Evolutionary conservation across 1,284 basidiomycete genomes (phyloP), one percentile per base, ranked within the genome.

Genomic region (Trichosporon sp.): DNA sequence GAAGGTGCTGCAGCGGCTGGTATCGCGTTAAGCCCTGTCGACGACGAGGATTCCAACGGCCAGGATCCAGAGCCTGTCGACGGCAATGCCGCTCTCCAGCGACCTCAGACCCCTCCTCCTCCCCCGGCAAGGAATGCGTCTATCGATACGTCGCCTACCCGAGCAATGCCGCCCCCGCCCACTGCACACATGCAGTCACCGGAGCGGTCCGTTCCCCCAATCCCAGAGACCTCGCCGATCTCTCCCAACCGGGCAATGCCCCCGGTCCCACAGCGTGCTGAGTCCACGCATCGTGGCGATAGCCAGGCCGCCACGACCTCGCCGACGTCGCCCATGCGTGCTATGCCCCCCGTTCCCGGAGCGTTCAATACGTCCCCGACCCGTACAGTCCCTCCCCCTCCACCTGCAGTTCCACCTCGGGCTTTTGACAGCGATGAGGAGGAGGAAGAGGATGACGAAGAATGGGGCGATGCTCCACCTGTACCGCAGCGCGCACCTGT

Each of bases 391-490:
- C 64, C 32, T 15, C 58, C 31, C 6, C 60, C 65, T n/a, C 34
- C 65, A 11, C 25, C 65, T 2, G 68, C 67, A 13, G 65, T 75
- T 1, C 42, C 65, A 6, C 70, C 70, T n/a, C 74, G 68, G 21
- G 60, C 75, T 1, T 29, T 72, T 27, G 68, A 75, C 8, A 74
- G 74, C 13, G 77, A 75, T 12, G 64, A 74, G 12, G 64, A 74
- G 12, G 75, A 76, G 23, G 75, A 75, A 1, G 74, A 72, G 12
- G 76, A 78, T 27, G 78, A 75, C 11, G 76, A 77, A 13, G 72
- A 70, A 13, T 73, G 64, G 64, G 67, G 62, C 7, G 69, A 71
- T 7, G 69, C 62, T 7, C 51, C 53, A 1, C 53, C 67, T 18
- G 62, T 62, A 6, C 62, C 67, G 13, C 68, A 65, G 2, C 51